Evolutionary conservation across 371 early-diverging fungal genomes (phyloP).

Genomic region (Parasitella parasitica): DNA sequence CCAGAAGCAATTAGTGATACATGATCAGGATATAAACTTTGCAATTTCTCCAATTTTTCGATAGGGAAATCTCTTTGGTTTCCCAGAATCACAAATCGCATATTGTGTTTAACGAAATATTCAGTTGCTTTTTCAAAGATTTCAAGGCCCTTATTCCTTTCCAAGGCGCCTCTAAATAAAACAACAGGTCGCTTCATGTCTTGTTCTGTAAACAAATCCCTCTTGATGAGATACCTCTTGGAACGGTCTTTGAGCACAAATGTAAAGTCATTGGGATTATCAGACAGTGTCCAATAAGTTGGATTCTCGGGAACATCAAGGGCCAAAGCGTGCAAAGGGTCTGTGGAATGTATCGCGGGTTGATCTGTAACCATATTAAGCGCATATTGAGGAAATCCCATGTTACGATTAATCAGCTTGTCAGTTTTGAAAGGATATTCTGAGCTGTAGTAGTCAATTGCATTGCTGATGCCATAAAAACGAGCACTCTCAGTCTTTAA

Average conservation of each 20-base stretch:
- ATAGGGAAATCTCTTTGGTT: constrained; percentile 54
- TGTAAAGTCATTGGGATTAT: constrained; percentile 35
- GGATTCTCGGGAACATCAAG: constrained; percentile 14
- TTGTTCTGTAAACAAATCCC: constrained; percentile 37
- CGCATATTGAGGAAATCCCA: constrained; percentile 51
- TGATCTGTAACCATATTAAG: constrained; percentile 26
- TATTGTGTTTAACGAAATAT: constrained; percentile 46
- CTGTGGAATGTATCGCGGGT: not conserved
- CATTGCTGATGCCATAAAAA: constrained; percentile 63
- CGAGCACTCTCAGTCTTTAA: constrained; percentile 49
- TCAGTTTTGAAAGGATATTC: constrained; percentile 57
- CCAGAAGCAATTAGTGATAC: constrained; percentile 46
- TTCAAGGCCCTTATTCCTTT: constrained; percentile 45
- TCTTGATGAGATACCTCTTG: constrained; percentile 49
- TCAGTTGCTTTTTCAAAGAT: constrained; percentile 44
- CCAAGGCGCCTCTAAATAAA: constrained; percentile 56
- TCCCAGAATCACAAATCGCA: constrained; percentile 59
- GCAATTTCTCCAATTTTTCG: constrained; percentile 40
- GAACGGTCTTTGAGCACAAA: constrained; percentile 53
- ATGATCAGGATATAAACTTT: constrained; percentile 47
- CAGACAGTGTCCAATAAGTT: constrained; percentile 29
- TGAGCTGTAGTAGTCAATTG: constrained; percentile 51
- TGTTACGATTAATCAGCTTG: constrained; percentile 34
- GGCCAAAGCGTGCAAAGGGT: constrained; percentile 14
- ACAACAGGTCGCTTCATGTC: constrained; percentile 57